phyloP scores from a whole-genome alignment of 2,329 filamentous ascomycete species.

The Zasmidium cellare region DNA sequence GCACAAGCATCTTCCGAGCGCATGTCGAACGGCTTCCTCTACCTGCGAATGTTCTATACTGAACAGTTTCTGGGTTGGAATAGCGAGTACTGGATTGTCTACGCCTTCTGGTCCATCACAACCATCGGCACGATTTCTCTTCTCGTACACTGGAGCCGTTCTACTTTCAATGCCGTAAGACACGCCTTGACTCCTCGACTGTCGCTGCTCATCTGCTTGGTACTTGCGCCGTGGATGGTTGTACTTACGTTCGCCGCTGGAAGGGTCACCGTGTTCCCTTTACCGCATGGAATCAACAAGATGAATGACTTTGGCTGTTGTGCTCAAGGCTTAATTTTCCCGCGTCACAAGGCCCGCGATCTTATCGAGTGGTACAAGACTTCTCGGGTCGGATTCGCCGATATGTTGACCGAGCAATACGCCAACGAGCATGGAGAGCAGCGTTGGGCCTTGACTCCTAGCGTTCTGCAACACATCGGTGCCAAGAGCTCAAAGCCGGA shows the following conservation, averaged over 20 bases:
- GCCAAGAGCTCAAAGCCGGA: conserved; percentile 38
- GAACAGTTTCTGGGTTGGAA: conserved; percentile 47
- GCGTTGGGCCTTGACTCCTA: too few species aligned
- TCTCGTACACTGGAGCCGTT: conserved; percentile 20
- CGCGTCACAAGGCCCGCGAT: conserved; percentile 31
- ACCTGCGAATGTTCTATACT: too few species aligned
- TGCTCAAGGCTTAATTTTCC: conserved; percentile 47
- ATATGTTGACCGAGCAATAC: conserved; percentile 44
- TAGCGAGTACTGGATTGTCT: conserved; percentile 41
- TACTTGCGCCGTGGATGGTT: conserved; percentile 30
- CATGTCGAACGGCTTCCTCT: conserved; percentile 92
- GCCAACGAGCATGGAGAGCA: conserved; percentile 40
- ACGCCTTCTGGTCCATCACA: conserved; percentile 38
- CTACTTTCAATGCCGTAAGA: background rate
- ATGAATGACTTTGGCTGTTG: conserved; percentile 49
- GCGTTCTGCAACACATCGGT: conserved; percentile 49
- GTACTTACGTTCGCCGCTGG: conserved; percentile 44
- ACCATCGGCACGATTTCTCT: too few species aligned
- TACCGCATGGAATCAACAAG: conserved; percentile 38
- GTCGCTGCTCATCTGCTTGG: conserved; percentile 24
- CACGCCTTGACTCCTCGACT: conserved; percentile 20
- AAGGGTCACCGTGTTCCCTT: conserved; percentile 39
- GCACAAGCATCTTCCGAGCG: background rate
- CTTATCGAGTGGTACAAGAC: conserved; percentile 33
- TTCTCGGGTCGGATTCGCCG: conserved; percentile 33